phyloP scores from a whole-genome alignment of 768 basidiomycete species.

The Collybiopsis confluens region DNA sequence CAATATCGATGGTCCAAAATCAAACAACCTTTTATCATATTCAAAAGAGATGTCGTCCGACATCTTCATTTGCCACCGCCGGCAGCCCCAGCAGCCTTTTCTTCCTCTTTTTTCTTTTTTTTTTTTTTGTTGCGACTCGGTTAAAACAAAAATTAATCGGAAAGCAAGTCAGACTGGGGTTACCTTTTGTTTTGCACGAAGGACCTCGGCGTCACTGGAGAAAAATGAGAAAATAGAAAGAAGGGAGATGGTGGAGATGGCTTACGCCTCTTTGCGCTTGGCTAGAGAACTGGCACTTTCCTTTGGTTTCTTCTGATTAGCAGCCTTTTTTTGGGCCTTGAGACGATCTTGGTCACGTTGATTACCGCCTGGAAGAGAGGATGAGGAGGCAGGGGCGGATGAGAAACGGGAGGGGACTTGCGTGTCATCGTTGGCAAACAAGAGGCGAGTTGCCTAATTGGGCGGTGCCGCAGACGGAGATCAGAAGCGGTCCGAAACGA shows the following conservation, averaged over 20 bases:
- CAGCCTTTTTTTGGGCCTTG: conserved; percentile 70
- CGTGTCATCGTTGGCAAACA: too few relatives aligned
- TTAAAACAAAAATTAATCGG: background rate
- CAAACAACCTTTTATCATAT: too few relatives aligned
- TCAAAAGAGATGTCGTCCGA: too few relatives aligned
- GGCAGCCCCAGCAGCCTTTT: conserved; percentile 18
- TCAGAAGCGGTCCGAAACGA: background rate
- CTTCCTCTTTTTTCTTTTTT: conserved; percentile 30
- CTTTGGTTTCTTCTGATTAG: conserved; percentile 59
- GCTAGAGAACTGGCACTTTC: conserved; percentile 60
- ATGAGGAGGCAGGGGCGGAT: conserved; percentile 9
- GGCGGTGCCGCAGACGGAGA: too few relatives aligned
- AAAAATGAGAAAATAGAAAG: conserved; percentile 14
- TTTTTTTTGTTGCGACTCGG: too few relatives aligned
- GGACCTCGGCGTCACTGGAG: conserved; percentile 66
- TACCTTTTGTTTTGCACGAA: conserved; percentile 80
- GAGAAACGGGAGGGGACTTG: conserved; percentile 28
- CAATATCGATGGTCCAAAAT: too few relatives aligned
- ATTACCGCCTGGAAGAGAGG: conserved; percentile 61
- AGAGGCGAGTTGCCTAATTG: background rate
- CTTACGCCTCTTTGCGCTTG: conserved; percentile 76
- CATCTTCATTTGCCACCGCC: conserved; percentile 23
- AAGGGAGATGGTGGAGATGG: conserved; percentile 18
- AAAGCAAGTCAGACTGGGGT: background rate
- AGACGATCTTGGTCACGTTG: conserved; percentile 74